Base-by-base conservation (phyloP, 176 grass and related monocot species). In the Pharus latifolius region DNA sequence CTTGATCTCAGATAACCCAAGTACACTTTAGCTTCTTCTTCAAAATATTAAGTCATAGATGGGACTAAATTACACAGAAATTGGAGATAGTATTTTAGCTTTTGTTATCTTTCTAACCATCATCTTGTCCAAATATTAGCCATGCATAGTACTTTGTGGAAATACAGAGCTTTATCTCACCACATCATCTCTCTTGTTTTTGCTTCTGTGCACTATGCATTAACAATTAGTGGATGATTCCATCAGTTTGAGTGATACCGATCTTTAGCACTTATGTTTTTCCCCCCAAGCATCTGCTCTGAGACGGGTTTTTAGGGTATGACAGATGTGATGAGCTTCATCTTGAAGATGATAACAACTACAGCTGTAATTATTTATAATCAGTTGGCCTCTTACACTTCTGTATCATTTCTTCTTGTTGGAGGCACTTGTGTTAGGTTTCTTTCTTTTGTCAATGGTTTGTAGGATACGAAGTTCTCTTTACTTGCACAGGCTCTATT, bases 61-160 rank as follows among this genome's bases (percentile, higher is more conserved):
- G 14, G 41, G 29, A 10, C 73, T 53, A 56, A 30, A 10, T 69
- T 69, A 25, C 20, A 20, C 50, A 60, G 17, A 60, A 42, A 51
- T 35, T 22, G 12, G 3, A 53, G 12, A 66, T 66, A n/a, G n/a
- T n/a, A 35, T 48, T 2, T 50, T 67, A 44, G 19, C n/a, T n/a
- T n/a, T n/a, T 52, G 16, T 34, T 51, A 44, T 28, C 53, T 45
- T 83, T 69, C 64, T n/a, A 46, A 10, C 63, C 33, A 60, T 60
- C 20, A 77, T 23, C 30, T 70, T 31, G 49, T 63, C 63, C 40
- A 54, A 68, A 70, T 1, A 13, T 22, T 77, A 68, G 11, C 30
- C 46, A 50, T 69, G 22, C 65, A 17, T 31, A 68, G 35, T 51
- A 35, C 50, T 52, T 52, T 5, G 20, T 18, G 26, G 33, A 38